Percentiles rank a stretch among this genome's conserved stretches.
Conservation (phyloP, 257 asterid species). For the Solanum ossicruentum region DNA sequence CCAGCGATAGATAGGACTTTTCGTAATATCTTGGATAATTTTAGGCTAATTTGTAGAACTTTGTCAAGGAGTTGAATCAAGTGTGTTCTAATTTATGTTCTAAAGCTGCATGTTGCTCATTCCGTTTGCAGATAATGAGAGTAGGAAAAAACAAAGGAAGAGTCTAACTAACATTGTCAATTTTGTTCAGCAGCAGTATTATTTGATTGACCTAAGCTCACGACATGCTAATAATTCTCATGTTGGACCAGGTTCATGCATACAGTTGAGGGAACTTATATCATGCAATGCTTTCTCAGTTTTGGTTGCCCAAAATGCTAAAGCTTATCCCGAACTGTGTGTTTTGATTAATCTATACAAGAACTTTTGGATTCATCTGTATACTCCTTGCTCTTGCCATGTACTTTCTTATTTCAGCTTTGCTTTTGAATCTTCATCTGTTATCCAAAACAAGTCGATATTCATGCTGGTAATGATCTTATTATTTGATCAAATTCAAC, state of each 20-base stretch:
- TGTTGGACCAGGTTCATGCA: background rate
- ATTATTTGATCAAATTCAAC: background rate
- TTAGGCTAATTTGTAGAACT: background rate
- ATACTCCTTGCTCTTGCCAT: background rate
- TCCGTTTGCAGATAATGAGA: background rate
- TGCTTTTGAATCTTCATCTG: background rate
- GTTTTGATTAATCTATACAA: background rate
- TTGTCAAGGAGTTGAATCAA: background rate
- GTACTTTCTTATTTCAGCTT: background rate
- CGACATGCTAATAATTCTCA: background rate
- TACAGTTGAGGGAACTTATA: background rate
- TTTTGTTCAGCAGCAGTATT: background rate
- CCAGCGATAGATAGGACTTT: slow-evolving; percentile 10
- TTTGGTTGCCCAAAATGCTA: background rate
- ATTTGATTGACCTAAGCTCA: background rate
- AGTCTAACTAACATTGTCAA: background rate
- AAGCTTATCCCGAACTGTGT: background rate
- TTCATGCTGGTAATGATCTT: background rate
- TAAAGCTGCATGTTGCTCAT: background rate
- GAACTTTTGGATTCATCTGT: background rate
- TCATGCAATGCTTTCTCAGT: background rate
- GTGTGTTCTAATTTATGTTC: background rate
- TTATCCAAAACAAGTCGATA: background rate
- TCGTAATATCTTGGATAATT: background rate
- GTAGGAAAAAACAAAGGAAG: background rate